Evolutionary conservation across 2,329 filamentous ascomycete genomes (phyloP).

Genomic region (Aquanectria penicillioides): DNA sequence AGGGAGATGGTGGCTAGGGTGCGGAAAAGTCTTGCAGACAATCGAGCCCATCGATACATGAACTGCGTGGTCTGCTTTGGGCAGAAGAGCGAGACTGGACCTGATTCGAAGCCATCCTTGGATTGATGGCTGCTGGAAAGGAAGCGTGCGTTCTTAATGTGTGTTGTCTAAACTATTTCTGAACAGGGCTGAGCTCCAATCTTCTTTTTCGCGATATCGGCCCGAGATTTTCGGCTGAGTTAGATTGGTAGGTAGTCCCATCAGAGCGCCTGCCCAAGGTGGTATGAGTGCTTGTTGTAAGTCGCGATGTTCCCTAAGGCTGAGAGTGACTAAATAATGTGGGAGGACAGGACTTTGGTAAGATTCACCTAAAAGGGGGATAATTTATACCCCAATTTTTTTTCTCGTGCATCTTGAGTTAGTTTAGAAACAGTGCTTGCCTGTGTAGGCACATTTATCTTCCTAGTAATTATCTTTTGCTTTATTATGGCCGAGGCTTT

Average conservation of each 20-base stretch:
- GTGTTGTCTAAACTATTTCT: too few species aligned
- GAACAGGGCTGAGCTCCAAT: too few species aligned
- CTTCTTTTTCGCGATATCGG: not conserved
- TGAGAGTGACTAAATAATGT: not conserved
- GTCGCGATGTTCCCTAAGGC: not conserved
- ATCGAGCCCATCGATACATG: slow-evolving; percentile 54
- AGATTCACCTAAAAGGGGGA: too few species aligned
- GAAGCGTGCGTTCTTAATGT: too few species aligned
- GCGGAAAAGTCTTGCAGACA: slow-evolving; percentile 47
- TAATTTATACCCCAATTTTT: too few species aligned
- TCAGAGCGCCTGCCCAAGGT: not conserved
- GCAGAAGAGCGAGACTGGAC: slow-evolving; percentile 50
- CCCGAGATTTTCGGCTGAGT: not conserved
- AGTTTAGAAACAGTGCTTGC: too few species aligned
- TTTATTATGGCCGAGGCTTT: not conserved
- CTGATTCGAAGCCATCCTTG: too few species aligned
- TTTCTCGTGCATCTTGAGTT: too few species aligned
- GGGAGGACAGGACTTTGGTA: not conserved
- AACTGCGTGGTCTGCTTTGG: slow-evolving; percentile 55
- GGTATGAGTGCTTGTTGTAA: not conserved
- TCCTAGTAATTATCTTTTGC: not conserved
- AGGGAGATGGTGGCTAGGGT: slow-evolving; percentile 45
- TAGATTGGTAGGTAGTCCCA: not conserved
- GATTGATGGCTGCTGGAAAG: not conserved
- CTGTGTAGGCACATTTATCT: too few species aligned